Evolutionary conservation across 176 grass and related monocot genomes (phyloP).

Genomic region (Raddia distichophylla): DNA sequence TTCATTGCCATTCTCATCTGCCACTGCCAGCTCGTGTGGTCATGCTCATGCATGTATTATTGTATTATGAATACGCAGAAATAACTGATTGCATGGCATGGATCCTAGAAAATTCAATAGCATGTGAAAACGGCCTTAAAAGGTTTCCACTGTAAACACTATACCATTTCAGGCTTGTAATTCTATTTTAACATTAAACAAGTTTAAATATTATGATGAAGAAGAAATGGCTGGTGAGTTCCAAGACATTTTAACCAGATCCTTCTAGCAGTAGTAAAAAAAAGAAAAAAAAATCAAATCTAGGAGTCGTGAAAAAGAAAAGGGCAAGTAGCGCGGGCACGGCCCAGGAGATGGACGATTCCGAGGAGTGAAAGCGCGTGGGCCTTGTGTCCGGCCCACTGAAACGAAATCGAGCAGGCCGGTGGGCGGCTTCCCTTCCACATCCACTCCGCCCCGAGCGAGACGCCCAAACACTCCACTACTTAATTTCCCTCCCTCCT

Average conservation of each 20-base stretch:
- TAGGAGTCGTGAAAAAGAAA: not conserved
- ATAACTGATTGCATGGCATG: not conserved
- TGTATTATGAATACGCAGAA: too few relatives aligned
- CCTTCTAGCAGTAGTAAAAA: not conserved
- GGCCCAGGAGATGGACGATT: not conserved
- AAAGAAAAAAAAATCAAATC: not conserved
- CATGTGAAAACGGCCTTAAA: not conserved
- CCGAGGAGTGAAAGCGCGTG: not conserved
- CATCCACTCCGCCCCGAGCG: not conserved
- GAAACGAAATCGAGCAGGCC: not conserved
- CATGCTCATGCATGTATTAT: not conserved
- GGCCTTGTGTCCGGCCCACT: conserved; percentile 4
- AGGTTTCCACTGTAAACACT: not conserved
- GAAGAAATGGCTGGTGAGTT: not conserved
- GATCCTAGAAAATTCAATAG: not conserved
- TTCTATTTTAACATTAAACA: not conserved
- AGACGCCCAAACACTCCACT: conserved; percentile 28
- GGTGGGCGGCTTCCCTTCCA: not conserved
- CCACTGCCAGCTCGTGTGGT: not conserved
- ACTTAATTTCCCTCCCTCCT: conserved; percentile 58
- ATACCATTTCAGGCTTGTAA: not conserved
- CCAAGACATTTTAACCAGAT: not conserved
- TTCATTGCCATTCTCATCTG: not conserved
- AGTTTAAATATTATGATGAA: not conserved
- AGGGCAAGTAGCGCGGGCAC: not conserved